A percentile compares a stretch with the other conserved stretches of the same genome.
These are phyloP conservation scores for Volvox reticuliferus DNA, from an alignment of 139 green algal genomes.

Conservation along the genomic window DNA sequence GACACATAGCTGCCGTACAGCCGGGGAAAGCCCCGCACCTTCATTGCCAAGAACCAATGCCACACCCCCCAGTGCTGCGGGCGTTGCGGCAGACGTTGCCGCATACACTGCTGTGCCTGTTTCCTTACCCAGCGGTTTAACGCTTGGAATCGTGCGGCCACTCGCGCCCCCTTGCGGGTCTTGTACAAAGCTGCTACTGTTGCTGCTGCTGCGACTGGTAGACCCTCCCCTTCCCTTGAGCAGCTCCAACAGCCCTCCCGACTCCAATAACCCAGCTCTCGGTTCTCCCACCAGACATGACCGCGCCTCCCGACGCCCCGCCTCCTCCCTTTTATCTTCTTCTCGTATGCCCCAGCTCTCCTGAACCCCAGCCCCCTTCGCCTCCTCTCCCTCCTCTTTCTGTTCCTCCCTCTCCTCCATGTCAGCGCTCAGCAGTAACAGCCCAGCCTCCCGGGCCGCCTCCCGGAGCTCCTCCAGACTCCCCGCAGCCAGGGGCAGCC, in stretches of 20 bases:
- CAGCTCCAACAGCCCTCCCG: neutral
- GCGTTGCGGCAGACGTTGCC: too few relatives aligned
- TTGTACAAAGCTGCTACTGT: neutral
- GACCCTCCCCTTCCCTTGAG: neutral
- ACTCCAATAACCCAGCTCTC: neutral
- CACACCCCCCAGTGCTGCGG: constrained; percentile 24
- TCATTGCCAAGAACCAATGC: constrained; percentile 87
- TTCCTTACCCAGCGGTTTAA: neutral
- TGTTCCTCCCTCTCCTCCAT: constrained; percentile 55
- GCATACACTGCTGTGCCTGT: too few relatives aligned
- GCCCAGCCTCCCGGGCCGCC: constrained; percentile 14
- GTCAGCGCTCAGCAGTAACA: constrained; percentile 71
- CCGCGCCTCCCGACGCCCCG: neutral
- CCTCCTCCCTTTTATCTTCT: neutral
- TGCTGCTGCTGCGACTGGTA: neutral
- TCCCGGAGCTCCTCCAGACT: constrained; percentile 49
- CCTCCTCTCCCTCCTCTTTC: neutral
- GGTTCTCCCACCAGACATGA: neutral
- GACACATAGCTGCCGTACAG: constrained; percentile 51
- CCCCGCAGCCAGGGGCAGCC: constrained; percentile 39
- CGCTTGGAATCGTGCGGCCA: neutral
- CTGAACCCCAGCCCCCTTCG: constrained; percentile 10
- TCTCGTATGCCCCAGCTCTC: constrained; percentile 34
- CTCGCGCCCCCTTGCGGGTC: neutral
- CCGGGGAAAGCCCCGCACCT: constrained; percentile 77